Conservation (phyloP, 208 protist species). For the Crithidia sp. region DNA sequence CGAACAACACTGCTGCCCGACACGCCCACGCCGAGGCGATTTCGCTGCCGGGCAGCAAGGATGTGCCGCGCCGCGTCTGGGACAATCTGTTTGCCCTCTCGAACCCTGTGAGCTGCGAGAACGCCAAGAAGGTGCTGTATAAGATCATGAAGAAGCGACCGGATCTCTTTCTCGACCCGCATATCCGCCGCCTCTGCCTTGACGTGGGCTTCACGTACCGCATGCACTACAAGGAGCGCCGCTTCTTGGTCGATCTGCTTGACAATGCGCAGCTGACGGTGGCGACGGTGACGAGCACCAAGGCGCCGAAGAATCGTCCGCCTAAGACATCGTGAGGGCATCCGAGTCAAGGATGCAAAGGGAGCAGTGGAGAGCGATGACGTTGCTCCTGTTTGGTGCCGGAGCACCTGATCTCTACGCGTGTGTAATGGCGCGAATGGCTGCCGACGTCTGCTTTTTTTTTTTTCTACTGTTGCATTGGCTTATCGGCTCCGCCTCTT, state of each 20-base stretch:
- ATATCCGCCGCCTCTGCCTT: slow-evolving; percentile 61
- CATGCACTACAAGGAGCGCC: slow-evolving; percentile 82
- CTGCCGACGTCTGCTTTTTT: background rate
- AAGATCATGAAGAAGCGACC: slow-evolving; percentile 76
- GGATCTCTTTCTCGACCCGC: slow-evolving; percentile 63
- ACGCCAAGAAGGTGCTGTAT: slow-evolving; percentile 73
- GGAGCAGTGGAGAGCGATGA: too few relatives aligned
- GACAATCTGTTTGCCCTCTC: slow-evolving; percentile 71
- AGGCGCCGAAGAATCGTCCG: background rate
- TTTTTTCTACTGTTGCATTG: background rate
- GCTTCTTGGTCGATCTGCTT: slow-evolving; percentile 82
- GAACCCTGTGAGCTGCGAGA: slow-evolving; percentile 83
- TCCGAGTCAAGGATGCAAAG: too few relatives aligned
- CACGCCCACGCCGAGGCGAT: slow-evolving; percentile 55
- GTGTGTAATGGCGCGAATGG: too few relatives aligned
- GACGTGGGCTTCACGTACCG: slow-evolving; percentile 61
- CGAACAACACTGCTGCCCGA: slow-evolving; percentile 44
- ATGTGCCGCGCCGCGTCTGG: slow-evolving; percentile 52
- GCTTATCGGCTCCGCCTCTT: background rate
- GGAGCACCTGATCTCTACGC: too few relatives aligned
- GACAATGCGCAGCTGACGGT: slow-evolving; percentile 65
- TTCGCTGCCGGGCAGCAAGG: slow-evolving; percentile 14
- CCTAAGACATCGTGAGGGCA: background rate
- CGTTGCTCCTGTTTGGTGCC: too few relatives aligned
- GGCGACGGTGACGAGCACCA: slow-evolving; percentile 3